Conservation (phyloP, 768 basidiomycete species). For the Artomyces pyxidatus region DNA sequence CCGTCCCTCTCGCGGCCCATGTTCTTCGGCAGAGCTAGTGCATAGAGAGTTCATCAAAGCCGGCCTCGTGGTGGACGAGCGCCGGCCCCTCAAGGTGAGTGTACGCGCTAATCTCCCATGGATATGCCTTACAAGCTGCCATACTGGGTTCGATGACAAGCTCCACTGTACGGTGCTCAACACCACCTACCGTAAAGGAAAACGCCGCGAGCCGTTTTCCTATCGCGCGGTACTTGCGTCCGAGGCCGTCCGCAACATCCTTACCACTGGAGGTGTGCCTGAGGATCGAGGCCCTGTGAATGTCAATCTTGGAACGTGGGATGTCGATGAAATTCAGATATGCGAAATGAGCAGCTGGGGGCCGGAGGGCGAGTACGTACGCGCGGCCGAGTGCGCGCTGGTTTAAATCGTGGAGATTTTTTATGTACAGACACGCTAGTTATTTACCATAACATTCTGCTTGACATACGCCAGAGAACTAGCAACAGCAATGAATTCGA, state of each 20-base stretch:
- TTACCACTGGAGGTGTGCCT: background rate
- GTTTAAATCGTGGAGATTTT: too few species aligned
- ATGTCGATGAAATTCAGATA: slow-evolving; percentile 49
- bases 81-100: slow-evolving; percentile 28
- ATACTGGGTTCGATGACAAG: slow-evolving; percentile 14
- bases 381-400: slow-evolving; percentile 18
- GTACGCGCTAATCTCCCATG: background rate
- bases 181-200: slow-evolving; percentile 25
- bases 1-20: background rate
- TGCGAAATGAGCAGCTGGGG: slow-evolving; percentile 69
- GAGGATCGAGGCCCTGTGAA: slow-evolving; percentile 17
- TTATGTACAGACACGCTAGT: too few species aligned
- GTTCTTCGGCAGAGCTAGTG: slow-evolving; percentile 21
- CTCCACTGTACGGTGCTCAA: slow-evolving; percentile 31
- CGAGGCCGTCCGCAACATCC: background rate
- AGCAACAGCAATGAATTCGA: too few species aligned
- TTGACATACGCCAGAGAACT: too few species aligned
- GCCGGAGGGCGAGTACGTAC: slow-evolving; percentile 52
- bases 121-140: background rate
- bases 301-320: slow-evolving; percentile 46
- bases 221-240: slow-evolving; percentile 16
- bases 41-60: slow-evolving; percentile 22
- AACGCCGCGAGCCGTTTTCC: slow-evolving; percentile 32
- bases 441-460: too few species aligned
- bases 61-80: slow-evolving; percentile 25